These are phyloP conservation scores for Podospora anserina DNA, from an alignment of 495 filamentous ascomycete genomes.

Conservation along the genomic window DNA sequence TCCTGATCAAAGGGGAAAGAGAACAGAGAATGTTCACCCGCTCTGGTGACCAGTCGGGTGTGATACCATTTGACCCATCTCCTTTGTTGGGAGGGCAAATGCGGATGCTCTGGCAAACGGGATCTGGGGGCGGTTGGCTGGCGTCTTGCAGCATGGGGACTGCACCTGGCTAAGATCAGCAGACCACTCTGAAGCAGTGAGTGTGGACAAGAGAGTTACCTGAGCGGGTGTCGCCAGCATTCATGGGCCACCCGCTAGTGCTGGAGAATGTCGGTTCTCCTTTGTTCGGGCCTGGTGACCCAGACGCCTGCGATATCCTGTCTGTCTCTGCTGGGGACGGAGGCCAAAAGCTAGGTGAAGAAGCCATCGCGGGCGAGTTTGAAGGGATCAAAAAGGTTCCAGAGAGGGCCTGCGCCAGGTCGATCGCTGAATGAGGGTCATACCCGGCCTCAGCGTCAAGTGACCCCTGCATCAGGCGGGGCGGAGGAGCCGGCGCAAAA, in stretches of 20 bases:
- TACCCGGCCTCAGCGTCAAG: slow-evolving; percentile 8
- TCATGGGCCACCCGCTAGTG: background rate
- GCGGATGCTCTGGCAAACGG: slow-evolving; percentile 11
- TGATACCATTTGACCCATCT: slow-evolving; percentile 7
- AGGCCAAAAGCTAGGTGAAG: background rate
- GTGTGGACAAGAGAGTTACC: background rate
- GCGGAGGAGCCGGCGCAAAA: background rate
- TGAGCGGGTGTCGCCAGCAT: background rate
- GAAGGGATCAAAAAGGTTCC: slow-evolving; percentile 3
- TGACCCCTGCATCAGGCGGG: slow-evolving; percentile 13
- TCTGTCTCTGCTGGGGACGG: background rate
- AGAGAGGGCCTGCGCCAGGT: slow-evolving; percentile 1
- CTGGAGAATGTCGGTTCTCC: background rate
- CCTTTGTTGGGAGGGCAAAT: slow-evolving; percentile 8
- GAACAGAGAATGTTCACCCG: slow-evolving; percentile 3
- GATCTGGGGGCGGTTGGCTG: background rate
- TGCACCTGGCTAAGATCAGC: background rate
- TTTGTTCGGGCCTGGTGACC: background rate
- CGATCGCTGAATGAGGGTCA: background rate
- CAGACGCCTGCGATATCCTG: slow-evolving; percentile 1
- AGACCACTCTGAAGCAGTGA: background rate
- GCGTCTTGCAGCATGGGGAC: background rate
- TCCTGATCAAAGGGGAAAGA: slow-evolving; percentile 8
- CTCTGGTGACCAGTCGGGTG: slow-evolving; percentile 9
- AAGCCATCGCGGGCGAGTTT: background rate